Evolutionary conservation across 2,329 filamentous ascomycete genomes (phyloP).

Genomic region (Coleophoma crateriformis): DNA sequence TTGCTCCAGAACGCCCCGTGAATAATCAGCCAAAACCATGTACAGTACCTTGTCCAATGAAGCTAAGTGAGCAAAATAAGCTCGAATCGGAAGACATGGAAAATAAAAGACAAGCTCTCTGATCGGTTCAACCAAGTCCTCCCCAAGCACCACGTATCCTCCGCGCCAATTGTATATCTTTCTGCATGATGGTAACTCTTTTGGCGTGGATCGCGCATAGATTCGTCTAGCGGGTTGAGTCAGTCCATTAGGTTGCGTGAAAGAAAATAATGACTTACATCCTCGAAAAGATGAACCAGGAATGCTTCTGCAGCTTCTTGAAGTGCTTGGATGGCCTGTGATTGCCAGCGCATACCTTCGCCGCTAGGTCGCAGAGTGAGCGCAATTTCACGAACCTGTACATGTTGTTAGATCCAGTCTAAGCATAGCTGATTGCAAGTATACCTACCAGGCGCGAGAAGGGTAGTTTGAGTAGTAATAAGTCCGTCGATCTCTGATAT

Average conservation of each 20-base stretch:
- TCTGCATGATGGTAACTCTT: conserved; percentile 94
- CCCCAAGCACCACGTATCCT: conserved; percentile 76
- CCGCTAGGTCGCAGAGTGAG: conserved; percentile 55
- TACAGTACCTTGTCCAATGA: not conserved
- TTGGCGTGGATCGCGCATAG: conserved; percentile 96
- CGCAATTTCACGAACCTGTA: conserved; percentile 66
- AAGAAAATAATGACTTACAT: conserved; percentile 29
- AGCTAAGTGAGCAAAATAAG: not conserved
- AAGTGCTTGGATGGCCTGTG: conserved; percentile 85
- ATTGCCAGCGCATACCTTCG: conserved; percentile 86
- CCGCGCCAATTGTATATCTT: conserved; percentile 90
- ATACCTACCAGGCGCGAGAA: conserved; percentile 65
- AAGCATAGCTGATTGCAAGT: conserved; percentile 10
- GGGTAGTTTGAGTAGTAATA: conserved; percentile 75
- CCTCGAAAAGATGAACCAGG: conserved; percentile 92
- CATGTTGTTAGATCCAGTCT: conserved; percentile 1
- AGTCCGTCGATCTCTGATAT: conserved; percentile 85
- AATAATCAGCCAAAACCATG: not conserved
- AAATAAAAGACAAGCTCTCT: too few relatives aligned
- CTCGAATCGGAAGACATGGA: not conserved
- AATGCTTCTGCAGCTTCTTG: conserved; percentile 97
- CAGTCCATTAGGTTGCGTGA: not conserved
- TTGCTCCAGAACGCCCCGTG: not conserved
- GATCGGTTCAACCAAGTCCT: conserved; percentile 44
- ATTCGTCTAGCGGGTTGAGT: conserved; percentile 50